Evolutionary conservation across 768 basidiomycete species (phyloP).

Genomic region (Trametes cubensis): DNA sequence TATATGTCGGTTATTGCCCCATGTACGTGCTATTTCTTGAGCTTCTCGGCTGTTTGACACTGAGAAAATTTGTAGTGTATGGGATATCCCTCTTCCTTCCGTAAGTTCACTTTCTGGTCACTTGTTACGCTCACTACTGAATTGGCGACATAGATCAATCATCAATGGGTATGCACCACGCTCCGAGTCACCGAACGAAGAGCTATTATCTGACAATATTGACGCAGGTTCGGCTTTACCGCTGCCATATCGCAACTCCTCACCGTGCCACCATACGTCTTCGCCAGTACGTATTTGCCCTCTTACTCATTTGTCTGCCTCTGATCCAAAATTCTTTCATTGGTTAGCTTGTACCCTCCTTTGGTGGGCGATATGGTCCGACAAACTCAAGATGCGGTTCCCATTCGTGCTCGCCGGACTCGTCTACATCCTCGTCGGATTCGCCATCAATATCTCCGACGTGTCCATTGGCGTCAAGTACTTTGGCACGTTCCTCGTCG

Average conservation of each 20-base stretch:
- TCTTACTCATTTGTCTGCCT: not conserved
- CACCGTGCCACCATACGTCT: conserved; percentile 67
- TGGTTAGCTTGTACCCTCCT: conserved; percentile 53
- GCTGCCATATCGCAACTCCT: conserved; percentile 63
- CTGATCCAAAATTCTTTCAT: not conserved
- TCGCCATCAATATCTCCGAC: conserved; percentile 63
- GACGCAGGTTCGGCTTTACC: conserved; percentile 57
- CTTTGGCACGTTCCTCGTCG: conserved; percentile 72
- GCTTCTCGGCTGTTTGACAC: too few relatives aligned
- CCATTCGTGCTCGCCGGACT: conserved; percentile 61
- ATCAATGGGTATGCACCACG: conserved; percentile 15
- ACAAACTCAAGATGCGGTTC: conserved; percentile 56
- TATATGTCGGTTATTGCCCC: conserved; percentile 63
- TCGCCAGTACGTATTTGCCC: conserved; percentile 44
- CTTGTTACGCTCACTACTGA: too few relatives aligned
- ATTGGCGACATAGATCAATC: conserved; percentile 8
- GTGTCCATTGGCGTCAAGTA: conserved; percentile 63
- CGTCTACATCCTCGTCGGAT: conserved; percentile 57
- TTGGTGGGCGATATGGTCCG: conserved; percentile 59
- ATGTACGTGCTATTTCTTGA: conserved; percentile 55
- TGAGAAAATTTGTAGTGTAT: conserved; percentile 63
- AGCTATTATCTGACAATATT: not conserved
- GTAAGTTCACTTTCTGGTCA: conserved; percentile 45
- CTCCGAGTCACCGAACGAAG: too few relatives aligned
- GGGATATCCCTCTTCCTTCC: conserved; percentile 74